Conservation (phyloP, 306 rosid genomes). For the Cercis canadensis region DNA sequence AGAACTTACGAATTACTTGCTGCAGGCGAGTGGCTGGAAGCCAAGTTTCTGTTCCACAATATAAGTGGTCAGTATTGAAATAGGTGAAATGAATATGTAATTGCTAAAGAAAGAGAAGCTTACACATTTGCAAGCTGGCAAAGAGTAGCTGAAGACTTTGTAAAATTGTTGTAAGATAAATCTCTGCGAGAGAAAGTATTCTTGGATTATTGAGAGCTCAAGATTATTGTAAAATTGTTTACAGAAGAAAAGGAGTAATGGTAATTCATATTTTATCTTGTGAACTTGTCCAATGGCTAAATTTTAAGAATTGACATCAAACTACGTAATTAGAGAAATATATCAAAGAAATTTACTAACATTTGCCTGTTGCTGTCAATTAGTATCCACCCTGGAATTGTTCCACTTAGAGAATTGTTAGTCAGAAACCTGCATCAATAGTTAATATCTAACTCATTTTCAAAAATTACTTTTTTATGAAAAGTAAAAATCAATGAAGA, state of each 20-base stretch:
- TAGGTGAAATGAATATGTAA: not conserved
- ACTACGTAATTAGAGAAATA: no score
- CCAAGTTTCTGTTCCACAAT: slow-evolving; percentile 61
- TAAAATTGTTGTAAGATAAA: slow-evolving; percentile 83
- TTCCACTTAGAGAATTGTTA: slow-evolving; percentile 71
- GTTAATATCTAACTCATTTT: not conserved
- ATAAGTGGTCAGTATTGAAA: slow-evolving; percentile 2
- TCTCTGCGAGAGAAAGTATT: slow-evolving; percentile 60
- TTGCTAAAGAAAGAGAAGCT: slow-evolving; percentile 40
- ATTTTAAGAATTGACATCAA: no score
- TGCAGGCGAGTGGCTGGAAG: slow-evolving; percentile 61
- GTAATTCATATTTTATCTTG: no score
- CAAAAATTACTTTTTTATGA: no score
- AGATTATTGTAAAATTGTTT: not conserved
- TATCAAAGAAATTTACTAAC: slow-evolving; percentile 49
- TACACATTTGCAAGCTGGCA: slow-evolving; percentile 61
- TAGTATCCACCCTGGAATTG: slow-evolving; percentile 64
- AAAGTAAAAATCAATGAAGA: not conserved
- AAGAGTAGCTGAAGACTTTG: slow-evolving; percentile 22
- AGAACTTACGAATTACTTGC: slow-evolving; percentile 53
- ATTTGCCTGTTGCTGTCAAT: slow-evolving; percentile 22
- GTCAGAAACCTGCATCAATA: slow-evolving; percentile 72
- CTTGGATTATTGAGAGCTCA: slow-evolving; percentile 17
- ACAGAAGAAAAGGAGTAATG: no score
- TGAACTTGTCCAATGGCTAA: no score